phyloP scores from a whole-genome alignment of 1,284 basidiomycete species.

The Lentinula novae-zelandiae region DNA sequence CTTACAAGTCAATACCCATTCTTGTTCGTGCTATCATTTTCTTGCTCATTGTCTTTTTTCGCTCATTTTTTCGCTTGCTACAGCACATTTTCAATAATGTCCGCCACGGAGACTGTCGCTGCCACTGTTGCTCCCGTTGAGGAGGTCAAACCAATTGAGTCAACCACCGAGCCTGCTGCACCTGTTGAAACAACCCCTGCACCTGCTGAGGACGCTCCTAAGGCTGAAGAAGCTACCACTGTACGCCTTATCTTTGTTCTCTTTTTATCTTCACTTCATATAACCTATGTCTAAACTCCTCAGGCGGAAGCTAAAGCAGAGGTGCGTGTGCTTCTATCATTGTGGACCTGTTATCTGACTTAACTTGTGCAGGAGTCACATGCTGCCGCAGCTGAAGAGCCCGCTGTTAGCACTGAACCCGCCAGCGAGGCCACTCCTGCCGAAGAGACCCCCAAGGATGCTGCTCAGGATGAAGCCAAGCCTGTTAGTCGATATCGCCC shows the following conservation, averaged over 20 bases:
- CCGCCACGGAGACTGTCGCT: conserved; percentile 58
- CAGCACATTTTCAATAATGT: conserved; percentile 74
- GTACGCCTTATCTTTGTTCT: conserved; percentile 25
- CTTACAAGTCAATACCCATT: conserved; percentile 42
- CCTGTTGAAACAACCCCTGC: conserved; percentile 28
- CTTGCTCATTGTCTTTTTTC: conserved; percentile 16
- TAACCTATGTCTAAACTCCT: conserved; percentile 8
- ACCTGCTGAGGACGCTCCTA: conserved; percentile 32
- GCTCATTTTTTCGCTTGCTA: conserved; percentile 19
- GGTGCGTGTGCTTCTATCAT: conserved; percentile 24
- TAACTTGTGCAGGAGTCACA: conserved; percentile 27
- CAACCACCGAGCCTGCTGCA: conserved; percentile 33
- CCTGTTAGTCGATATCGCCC: conserved; percentile 40
- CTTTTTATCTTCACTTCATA: background rate
- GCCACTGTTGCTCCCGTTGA: conserved; percentile 37
- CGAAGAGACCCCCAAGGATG: conserved; percentile 29
- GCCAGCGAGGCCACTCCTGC: conserved; percentile 30
- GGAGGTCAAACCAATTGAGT: conserved; percentile 51
- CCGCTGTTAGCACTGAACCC: conserved; percentile 29
- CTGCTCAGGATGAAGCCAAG: conserved; percentile 53
- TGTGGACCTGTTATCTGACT: conserved; percentile 4
- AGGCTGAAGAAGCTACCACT: conserved; percentile 37
- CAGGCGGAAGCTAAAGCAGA: conserved; percentile 41
- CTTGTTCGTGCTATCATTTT: conserved; percentile 20
- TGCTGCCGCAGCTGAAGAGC: conserved; percentile 7